phyloP scores from a whole-genome alignment of 345 rosid genomes.

The Eucalyptus fibrosa region DNA sequence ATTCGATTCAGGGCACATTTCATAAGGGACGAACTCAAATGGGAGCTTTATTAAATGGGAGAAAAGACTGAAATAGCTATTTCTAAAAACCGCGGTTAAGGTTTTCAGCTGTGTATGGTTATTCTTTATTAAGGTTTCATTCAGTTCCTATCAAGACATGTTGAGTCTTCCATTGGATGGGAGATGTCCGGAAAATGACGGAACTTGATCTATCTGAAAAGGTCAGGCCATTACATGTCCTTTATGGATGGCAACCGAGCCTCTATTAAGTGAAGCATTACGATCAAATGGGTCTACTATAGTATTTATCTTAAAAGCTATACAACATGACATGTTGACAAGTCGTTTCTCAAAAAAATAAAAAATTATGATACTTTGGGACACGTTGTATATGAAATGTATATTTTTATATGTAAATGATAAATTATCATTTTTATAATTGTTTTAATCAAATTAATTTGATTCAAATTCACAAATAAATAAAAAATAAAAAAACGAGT shows the following conservation, averaged over 20 bases:
- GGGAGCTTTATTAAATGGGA: background rate
- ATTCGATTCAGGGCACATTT: background rate
- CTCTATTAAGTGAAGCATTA: background rate
- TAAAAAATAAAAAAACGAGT: too few species aligned
- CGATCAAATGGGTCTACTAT: background rate
- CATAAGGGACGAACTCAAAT: background rate
- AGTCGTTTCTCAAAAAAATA: rapidly evolving
- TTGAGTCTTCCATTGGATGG: background rate
- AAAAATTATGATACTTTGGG: rapidly evolving
- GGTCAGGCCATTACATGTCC: background rate
- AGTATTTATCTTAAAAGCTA: too few species aligned
- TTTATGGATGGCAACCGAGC: background rate
- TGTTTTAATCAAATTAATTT: too few species aligned
- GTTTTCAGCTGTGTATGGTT: background rate
- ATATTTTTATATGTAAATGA: too few species aligned
- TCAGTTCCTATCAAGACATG: background rate
- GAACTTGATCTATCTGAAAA: background rate
- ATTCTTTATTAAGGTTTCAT: background rate
- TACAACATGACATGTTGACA: too few species aligned
- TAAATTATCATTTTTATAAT: too few species aligned
- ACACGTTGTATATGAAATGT: too few species aligned
- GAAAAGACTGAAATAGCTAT: background rate
- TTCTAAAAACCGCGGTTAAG: background rate
- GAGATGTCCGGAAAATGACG: background rate
- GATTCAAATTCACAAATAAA: too few species aligned